Conservation (phyloP, 148 eudicot species). For the Vaccinium macrocarpon region DNA sequence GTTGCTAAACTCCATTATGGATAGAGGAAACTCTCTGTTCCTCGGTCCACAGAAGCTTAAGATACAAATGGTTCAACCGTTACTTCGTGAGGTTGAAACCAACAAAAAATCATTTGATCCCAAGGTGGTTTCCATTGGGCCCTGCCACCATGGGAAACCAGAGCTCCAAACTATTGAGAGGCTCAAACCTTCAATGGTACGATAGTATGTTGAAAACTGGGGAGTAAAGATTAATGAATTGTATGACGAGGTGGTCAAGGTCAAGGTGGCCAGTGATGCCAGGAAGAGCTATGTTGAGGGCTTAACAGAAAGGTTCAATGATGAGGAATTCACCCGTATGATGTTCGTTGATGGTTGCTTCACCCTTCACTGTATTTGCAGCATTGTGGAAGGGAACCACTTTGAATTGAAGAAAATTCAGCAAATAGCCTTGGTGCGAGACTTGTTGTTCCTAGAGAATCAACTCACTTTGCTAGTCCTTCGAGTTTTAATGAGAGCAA, state of each 20-base stretch:
- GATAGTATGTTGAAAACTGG: neutral
- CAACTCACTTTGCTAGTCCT: too few relatives aligned
- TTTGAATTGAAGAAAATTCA: too few relatives aligned
- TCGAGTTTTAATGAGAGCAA: too few relatives aligned
- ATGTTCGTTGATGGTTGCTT: neutral
- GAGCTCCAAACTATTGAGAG: neutral
- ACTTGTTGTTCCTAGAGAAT: too few relatives aligned
- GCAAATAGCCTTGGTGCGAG: too few relatives aligned
- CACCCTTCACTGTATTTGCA: neutral
- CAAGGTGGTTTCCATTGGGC: constrained; percentile 6
- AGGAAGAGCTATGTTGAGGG: neutral
- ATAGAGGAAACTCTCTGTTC: neutral
- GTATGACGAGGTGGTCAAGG: neutral
- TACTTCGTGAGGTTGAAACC: neutral
- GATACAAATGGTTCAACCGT: neutral
- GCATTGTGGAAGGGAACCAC: too few relatives aligned
- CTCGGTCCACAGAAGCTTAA: neutral
- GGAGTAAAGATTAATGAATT: neutral
- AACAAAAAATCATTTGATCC: constrained; percentile 8
- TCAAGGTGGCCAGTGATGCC: neutral
- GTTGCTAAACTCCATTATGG: neutral
- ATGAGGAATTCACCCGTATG: neutral
- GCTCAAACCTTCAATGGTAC: neutral
- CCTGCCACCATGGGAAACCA: neutral
- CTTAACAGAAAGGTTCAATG: neutral